These are phyloP conservation scores for Ophiostoma ulmi DNA, from an alignment of 2,329 filamentous ascomycete genomes.

Conservation along the genomic window DNA sequence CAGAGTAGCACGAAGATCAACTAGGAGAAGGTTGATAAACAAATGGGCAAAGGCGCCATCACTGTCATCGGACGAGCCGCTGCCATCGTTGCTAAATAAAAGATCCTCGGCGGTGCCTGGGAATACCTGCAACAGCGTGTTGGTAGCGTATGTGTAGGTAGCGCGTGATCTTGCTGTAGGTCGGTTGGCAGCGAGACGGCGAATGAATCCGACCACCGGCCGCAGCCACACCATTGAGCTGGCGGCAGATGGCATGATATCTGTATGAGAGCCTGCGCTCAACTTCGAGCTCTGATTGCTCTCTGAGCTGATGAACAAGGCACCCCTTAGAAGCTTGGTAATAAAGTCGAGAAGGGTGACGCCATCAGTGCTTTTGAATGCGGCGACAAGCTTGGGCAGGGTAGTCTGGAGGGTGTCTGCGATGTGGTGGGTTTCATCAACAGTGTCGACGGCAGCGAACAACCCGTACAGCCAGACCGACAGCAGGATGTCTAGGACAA, in stretches of 20 bases:
- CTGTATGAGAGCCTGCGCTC: background rate
- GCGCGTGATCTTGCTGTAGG: slow-evolving; percentile 52
- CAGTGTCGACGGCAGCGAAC: background rate
- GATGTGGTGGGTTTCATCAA: slow-evolving; percentile 28
- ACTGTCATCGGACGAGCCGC: background rate
- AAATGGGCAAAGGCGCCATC: slow-evolving; percentile 57
- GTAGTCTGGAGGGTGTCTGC: slow-evolving; percentile 43
- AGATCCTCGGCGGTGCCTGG: slow-evolving; percentile 42
- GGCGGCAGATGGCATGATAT: slow-evolving; percentile 38
- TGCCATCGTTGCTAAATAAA: slow-evolving; percentile 47
- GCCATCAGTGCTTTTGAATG: slow-evolving; percentile 55
- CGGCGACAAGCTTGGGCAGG: slow-evolving; percentile 46
- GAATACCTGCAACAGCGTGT: slow-evolving; percentile 53
- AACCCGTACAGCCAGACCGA: slow-evolving; percentile 50
- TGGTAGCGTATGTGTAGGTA: slow-evolving; percentile 56
- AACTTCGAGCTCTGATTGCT: slow-evolving; percentile 32
- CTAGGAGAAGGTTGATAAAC: slow-evolving; percentile 59
- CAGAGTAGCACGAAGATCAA: slow-evolving; percentile 60
- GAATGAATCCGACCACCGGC: slow-evolving; percentile 45
- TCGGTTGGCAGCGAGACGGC: slow-evolving; percentile 49
- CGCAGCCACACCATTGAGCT: slow-evolving; percentile 48
- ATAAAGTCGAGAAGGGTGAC: slow-evolving; percentile 56
- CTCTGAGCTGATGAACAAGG: slow-evolving; percentile 8
- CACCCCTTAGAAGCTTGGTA: slow-evolving; percentile 47
- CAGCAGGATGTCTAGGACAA: slow-evolving; percentile 51